phyloP scores from a whole-genome alignment of 768 basidiomycete species.

The Hortiboletus campestris region DNA sequence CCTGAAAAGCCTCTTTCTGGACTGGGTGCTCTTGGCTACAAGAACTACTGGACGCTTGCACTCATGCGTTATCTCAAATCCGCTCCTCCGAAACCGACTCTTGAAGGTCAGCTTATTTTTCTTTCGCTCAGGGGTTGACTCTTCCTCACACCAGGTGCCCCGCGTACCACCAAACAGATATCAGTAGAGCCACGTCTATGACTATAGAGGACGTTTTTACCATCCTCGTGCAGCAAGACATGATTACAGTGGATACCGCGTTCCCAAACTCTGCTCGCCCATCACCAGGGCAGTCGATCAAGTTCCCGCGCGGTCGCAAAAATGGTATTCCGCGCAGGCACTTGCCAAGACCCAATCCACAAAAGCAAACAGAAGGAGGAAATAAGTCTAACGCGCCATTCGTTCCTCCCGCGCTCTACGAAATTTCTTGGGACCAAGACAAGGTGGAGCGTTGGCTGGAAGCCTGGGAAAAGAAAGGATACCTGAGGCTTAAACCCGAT shows the following conservation, averaged over 20 bases:
- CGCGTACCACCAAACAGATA: slow-evolving; percentile 50
- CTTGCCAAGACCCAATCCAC: slow-evolving; percentile 51
- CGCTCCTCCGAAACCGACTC: slow-evolving; percentile 55
- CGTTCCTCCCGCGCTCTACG: slow-evolving; percentile 66
- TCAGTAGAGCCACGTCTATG: slow-evolving; percentile 84
- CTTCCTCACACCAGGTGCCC: slow-evolving; percentile 19
- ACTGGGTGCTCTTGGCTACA: slow-evolving; percentile 91
- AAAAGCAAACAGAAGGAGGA: slow-evolving; percentile 41
- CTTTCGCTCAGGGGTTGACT: slow-evolving; percentile 10
- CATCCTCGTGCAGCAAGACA: slow-evolving; percentile 67
- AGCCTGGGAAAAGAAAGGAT: slow-evolving; percentile 76
- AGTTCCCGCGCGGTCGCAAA: slow-evolving; percentile 63
- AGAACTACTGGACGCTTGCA: slow-evolving; percentile 89
- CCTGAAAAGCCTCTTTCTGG: slow-evolving; percentile 96
- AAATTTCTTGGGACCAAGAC: slow-evolving; percentile 69
- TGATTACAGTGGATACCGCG: slow-evolving; percentile 59
- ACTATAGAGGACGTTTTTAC: slow-evolving; percentile 83
- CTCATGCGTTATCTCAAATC: slow-evolving; percentile 75
- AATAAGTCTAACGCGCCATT: slow-evolving; percentile 49
- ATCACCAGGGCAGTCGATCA: slow-evolving; percentile 77
- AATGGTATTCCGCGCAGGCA: slow-evolving; percentile 65
- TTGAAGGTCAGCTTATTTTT: slow-evolving; percentile 62
- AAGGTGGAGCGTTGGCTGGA: slow-evolving; percentile 63
- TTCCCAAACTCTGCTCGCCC: slow-evolving; percentile 56
- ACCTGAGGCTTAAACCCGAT: slow-evolving; percentile 73